Evolutionary conservation across 2,329 filamentous ascomycete species (phyloP), one percentile per base, ranked within the genome.

Genomic region (Fusarium piperis): DNA sequence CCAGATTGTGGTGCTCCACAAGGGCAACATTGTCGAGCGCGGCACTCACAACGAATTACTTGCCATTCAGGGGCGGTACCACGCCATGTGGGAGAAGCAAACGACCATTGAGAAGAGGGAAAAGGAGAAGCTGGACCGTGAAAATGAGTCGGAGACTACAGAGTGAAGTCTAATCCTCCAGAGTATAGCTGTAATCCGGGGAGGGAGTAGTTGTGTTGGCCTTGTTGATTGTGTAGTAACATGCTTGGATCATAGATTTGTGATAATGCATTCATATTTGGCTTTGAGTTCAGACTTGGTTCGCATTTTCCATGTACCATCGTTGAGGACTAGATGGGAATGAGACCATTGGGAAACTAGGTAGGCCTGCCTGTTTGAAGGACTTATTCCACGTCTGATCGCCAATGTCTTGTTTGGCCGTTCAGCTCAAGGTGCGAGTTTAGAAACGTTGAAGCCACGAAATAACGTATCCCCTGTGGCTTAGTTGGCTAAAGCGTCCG

Each of bases 11-110:
- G 87, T 89, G 3, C 82, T 89, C 13, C 81, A 86, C 62, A 80
- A 85, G 57, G 87, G 87, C 9, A 80, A 81, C 48, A 83, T 89
- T 15, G 81, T 84, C 6, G 87, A 89, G 74, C 79, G 81, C 30
- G 87, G 87, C 15, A 84, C 82, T 5, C 87, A 89, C 66, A 74
- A 78, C 2, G 82, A 85, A 61, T 78, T 89, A 6, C 73, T 89
- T 20, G 77, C 80, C 4, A 73, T 79, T 2, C 76, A 81, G 12
- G 87, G 87, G 0, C 80, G 83, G 39, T 90, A 89, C 66, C 79
- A 83, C 56, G 82, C 84, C 30, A 83, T 90, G 74, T 89, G 88
- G 87, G 80, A 83, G 72, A 86, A 86, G 66, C 86, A 88, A 70
- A 84, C 81, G 4, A 83, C 80, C 0, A 79, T 78, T 10, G 82